These are phyloP conservation scores for Oleoguttula mirabilis DNA, from an alignment of 495 filamentous ascomycete genomes.

Conservation along the genomic window DNA sequence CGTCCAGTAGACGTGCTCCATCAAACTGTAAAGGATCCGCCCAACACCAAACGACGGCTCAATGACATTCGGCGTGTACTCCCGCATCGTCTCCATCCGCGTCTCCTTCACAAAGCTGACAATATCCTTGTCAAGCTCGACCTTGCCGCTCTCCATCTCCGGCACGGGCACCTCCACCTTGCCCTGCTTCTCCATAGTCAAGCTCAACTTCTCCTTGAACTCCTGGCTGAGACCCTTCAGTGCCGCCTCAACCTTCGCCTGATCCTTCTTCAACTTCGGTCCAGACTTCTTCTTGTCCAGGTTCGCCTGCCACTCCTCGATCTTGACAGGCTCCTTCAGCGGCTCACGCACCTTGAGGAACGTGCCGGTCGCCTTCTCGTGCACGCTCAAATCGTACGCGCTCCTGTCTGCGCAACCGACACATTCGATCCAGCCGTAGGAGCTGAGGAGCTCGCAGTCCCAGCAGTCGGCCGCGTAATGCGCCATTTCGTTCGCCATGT, in stretches of 20 bases:
- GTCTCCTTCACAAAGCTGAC: slow-evolving; percentile 60
- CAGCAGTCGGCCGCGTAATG: slow-evolving; percentile 79
- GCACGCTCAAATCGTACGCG: slow-evolving; percentile 67
- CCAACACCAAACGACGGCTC: slow-evolving; percentile 81
- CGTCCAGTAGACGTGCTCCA: slow-evolving; percentile 72
- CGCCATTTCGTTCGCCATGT: slow-evolving; percentile 75
- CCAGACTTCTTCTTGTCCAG: slow-evolving; percentile 79
- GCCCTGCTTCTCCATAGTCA: slow-evolving; percentile 51
- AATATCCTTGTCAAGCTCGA: slow-evolving; percentile 59
- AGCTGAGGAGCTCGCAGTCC: slow-evolving; percentile 70
- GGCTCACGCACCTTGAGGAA: slow-evolving; percentile 59
- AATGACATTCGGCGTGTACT: slow-evolving; percentile 75
- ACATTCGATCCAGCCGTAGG: slow-evolving; percentile 78
- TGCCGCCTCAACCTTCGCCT: slow-evolving; percentile 58
- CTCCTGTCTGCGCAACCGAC: slow-evolving; percentile 76
- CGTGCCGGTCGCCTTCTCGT: slow-evolving; percentile 70
- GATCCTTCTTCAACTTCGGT: slow-evolving; percentile 69
- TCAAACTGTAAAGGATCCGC: slow-evolving; percentile 62
- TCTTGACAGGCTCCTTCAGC: slow-evolving; percentile 49
- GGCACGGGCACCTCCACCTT: slow-evolving; percentile 57
- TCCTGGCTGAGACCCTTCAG: slow-evolving; percentile 57
- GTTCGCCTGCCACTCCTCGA: slow-evolving; percentile 64
- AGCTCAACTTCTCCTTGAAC: slow-evolving; percentile 53
- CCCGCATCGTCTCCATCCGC: slow-evolving; percentile 54
- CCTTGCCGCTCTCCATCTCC: slow-evolving; percentile 49